phyloP scores from a whole-genome alignment of 345 rosid species.

The Barbarea vulgaris region DNA sequence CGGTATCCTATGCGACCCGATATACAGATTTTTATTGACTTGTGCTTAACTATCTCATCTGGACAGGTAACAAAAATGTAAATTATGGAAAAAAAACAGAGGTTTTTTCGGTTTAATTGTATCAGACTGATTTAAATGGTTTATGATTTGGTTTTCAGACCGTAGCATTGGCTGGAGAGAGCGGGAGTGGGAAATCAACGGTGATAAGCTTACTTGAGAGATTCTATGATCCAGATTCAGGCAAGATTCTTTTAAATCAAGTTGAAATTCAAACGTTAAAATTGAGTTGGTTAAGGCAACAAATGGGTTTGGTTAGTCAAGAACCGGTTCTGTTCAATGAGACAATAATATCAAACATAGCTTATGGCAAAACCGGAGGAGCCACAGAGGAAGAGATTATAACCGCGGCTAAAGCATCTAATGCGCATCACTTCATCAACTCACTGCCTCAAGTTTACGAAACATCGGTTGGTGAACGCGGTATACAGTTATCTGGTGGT shows the following conservation, averaged over 20 bases:
- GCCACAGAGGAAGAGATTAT: conserved; percentile 49
- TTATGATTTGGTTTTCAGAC: background rate
- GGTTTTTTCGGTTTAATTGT: background rate
- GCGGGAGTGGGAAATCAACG: background rate
- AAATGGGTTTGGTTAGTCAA: conserved; percentile 38
- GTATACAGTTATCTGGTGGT: conserved; percentile 59
- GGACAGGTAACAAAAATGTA: conserved; percentile 1
- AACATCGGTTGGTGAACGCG: background rate
- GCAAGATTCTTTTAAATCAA: conserved; percentile 46
- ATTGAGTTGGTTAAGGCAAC: conserved; percentile 53
- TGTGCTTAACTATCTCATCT: background rate
- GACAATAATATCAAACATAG: conserved; percentile 53
- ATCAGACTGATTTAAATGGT: background rate
- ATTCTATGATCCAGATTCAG: conserved; percentile 52
- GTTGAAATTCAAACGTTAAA: conserved; percentile 43
- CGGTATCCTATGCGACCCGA: background rate
- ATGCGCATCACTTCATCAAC: conserved; percentile 53
- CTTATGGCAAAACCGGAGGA: conserved; percentile 52
- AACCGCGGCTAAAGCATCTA: conserved; percentile 48
- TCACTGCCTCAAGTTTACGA: conserved; percentile 34
- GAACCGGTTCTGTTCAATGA: conserved; percentile 56
- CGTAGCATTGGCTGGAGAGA: background rate
- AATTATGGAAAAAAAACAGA: background rate
- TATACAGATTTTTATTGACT: background rate
- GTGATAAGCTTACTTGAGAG: conserved; percentile 35